Evolutionary conservation across 192 early-diverging fungal genomes (phyloP).

Genomic region (Piromyces finnis): DNA sequence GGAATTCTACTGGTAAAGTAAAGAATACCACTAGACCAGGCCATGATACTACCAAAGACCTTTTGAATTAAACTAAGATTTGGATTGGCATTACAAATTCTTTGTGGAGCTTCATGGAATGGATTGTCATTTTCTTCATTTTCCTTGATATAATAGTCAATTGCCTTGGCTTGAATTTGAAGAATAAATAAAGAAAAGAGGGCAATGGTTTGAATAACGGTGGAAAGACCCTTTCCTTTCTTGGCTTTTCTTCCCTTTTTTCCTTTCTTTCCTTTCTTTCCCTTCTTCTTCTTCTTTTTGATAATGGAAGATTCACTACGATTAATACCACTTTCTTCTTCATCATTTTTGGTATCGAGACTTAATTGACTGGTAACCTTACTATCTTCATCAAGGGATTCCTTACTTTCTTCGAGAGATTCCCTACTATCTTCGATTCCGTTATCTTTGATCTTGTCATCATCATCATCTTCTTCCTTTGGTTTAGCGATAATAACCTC

Average conservation of each 20-base stretch:
- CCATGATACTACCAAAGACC: constrained; percentile 22
- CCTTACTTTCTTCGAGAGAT: neutral
- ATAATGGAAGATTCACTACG: neutral
- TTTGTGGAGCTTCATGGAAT: neutral
- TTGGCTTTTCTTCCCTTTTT: neutral
- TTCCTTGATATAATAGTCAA: neutral
- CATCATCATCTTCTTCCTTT: too few relatives aligned
- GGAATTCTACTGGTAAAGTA: constrained; percentile 60
- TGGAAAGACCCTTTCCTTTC: neutral
- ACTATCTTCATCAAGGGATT: neutral
- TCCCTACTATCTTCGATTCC: neutral
- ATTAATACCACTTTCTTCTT: neutral
- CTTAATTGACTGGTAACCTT: neutral
- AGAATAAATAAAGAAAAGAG: neutral
- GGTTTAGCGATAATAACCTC: too few relatives aligned
- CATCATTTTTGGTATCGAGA: neutral
- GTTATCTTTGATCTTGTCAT: too few relatives aligned
- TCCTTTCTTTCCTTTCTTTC: neutral
- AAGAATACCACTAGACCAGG: constrained; percentile 50
- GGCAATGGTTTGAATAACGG: neutral
- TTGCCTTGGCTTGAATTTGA: neutral
- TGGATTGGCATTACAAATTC: neutral
- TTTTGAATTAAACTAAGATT: neutral
- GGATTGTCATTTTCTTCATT: neutral
- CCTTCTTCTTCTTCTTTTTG: neutral